Base-by-base conservation (phyloP, 306 rosid genomes). In the Vicia villosa region DNA sequence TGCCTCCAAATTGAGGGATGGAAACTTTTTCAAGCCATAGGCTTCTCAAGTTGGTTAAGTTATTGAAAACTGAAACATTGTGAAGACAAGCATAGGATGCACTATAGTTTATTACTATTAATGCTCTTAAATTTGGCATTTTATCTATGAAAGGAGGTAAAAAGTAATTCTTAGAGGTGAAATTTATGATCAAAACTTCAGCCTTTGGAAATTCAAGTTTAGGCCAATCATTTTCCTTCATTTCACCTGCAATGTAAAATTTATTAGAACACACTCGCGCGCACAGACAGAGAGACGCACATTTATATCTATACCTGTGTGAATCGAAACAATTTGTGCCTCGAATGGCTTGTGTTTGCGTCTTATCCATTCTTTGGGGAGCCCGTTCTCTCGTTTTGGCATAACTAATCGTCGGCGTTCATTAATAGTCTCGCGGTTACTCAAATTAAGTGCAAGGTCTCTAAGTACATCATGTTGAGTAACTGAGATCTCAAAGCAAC, bases 1-100 rank as follows among this genome's bases (percentile, higher is more conserved):
- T 17, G 61, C 60, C 62, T 34, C 85, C 79, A 15, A 88, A 75
- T 7, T 77, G 81, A 4, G 97, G 91, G 36, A 84, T 81, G 3
- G 83, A 79, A 24, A 88, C 82, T 43, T 88, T 93, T 77, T 93
- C 98, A 26, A 93, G 96, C 98, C 97, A 93, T 11, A 93, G 86
- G 81, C 94, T 87, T 68, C 83, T 85, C 64, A 90, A 68, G 72
- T 79, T 75, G 12, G 61, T n/a, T 71, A 86, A 61, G 55, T 76
- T 76, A 11, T 81, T 24, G 40, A 88, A 82, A 22, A 90, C 74
- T 1, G 86, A 80, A 30, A 78, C 74, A 55, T 86, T 89, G 24
- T 72, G 49, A 47, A 93, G 87, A 30, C 62, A 46, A 10, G 98
- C 87, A 71, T 72, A 89, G 5, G 86, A 69, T 11, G 89, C 78